A percentile compares a stretch with the other conserved stretches of the same genome.
Evolutionary conservation across 75 land plant genomes (phyloP).

Genomic region (Selaginella moellendorffii): DNA sequence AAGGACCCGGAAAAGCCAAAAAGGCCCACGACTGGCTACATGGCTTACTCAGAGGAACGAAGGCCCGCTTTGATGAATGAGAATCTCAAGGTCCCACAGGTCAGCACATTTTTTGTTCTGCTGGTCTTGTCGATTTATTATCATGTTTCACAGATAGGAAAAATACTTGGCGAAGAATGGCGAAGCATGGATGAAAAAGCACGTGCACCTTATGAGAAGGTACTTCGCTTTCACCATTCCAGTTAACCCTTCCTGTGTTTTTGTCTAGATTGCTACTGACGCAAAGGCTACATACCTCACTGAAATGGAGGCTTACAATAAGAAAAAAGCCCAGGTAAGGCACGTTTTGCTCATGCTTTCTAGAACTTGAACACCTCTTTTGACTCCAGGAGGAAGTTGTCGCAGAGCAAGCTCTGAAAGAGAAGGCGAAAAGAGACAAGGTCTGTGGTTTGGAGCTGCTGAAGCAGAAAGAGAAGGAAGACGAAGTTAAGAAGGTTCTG

Average conservation of each 20-base stretch:
- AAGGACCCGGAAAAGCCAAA: constrained; percentile 83
- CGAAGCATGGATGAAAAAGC: constrained; percentile 44
- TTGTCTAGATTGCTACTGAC: constrained; percentile 9
- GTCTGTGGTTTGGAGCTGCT: constrained; percentile 63
- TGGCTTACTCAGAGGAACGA: constrained; percentile 48
- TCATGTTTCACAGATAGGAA: constrained; percentile 31
- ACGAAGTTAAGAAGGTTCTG: constrained; percentile 53
- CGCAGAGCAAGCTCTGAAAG: constrained; percentile 41
- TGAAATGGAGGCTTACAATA: constrained; percentile 70
- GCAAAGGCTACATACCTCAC: constrained; percentile 39
- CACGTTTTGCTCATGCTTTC: not conserved
- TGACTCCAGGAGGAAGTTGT: constrained; percentile 30
- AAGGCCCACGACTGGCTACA: constrained; percentile 53
- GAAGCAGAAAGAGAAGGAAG: constrained; percentile 75
- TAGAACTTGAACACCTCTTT: not conserved
- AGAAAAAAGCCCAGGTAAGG: constrained; percentile 47
- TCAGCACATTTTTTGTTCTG: not conserved
- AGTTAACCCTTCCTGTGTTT: not conserved
- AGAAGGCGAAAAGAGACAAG: constrained; percentile 45
- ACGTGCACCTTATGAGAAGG: constrained; percentile 60
- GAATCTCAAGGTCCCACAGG: constrained; percentile 47
- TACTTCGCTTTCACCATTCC: constrained; percentile 1
- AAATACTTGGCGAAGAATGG: constrained; percentile 81
- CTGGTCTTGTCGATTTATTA: not conserved
- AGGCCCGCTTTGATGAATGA: constrained; percentile 42